Base-by-base conservation (phyloP, 371 early-diverging fungal species). In the Coemansia sp. region DNA sequence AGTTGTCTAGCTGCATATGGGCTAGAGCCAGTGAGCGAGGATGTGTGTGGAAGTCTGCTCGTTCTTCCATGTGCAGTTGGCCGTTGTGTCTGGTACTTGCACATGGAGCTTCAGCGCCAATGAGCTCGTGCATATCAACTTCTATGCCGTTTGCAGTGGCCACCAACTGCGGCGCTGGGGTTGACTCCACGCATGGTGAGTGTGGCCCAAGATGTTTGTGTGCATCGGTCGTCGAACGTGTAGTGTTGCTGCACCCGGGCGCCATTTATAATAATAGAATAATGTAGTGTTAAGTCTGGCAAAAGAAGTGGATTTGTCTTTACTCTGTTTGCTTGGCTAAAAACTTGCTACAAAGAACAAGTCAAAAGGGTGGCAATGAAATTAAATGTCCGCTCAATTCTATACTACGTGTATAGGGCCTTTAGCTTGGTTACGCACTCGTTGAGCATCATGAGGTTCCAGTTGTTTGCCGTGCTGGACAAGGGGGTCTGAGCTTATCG, bases 1-100 rank as follows among this genome's bases (percentile, higher is more conserved):
- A 89, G 58, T 75, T 70, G n/a, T 66, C 61, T 29, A 81, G 55
- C 53, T 80, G 80, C 58, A 77, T 57, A 55, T 70, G 28, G 23
- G 81, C 80, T 9, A 80, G 54, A 8, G 54, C 28, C 32, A 80
- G 56, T 2, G 80, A 80, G 40, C 80, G 66, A 3, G 80, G 80
- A 17, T 78, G 64, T 15, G 80, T 80, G 70, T 80, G 76, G 21
- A 80, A 79, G 56, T 80, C 80, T 29, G 57, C 67, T 4, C 76
- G 72, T 8, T 7, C 48, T n/a, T 71, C 79, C 61, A 75, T 56
- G n/a, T 61, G 53, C 41, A 62, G 24, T 24, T 75, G 76, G 15
- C 55, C 54, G 41, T 52, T 40, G 26, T 40, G 51, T 17, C 26
- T 29, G 3, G 13, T 15, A 13, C 23, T 4, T 11, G 63, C 40